Conservation (phyloP, 2,329 filamentous ascomycete species). For the Curvularia sp. region DNA sequence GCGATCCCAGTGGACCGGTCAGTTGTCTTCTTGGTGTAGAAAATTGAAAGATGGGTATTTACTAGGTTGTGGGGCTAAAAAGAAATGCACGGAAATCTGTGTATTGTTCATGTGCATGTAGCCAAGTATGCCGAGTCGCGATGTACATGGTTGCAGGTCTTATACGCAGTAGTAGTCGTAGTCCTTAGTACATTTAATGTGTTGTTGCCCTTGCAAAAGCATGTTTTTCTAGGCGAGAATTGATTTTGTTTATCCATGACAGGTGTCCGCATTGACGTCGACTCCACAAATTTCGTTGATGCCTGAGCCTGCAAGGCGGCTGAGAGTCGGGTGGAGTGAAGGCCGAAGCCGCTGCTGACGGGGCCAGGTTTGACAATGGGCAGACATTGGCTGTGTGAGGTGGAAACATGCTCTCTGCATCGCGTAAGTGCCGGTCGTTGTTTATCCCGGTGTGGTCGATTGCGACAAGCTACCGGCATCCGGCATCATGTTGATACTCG, state of each 20-base stretch:
- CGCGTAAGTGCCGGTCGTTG: slow-evolving; percentile 16
- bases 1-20: slow-evolving; percentile 5
- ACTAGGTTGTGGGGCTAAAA: slow-evolving; percentile 26
- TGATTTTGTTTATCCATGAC: slow-evolving; percentile 30
- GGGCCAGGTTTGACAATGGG: slow-evolving; percentile 7
- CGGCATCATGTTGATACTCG: slow-evolving; percentile 24
- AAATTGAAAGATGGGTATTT: slow-evolving; percentile 45
- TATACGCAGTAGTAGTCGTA: slow-evolving; percentile 30
- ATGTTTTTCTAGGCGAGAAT: slow-evolving; percentile 17
- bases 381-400: slow-evolving; percentile 11
- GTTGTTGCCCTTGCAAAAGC: slow-evolving; percentile 25
- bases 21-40: slow-evolving; percentile 35
- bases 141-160: slow-evolving; percentile 33
- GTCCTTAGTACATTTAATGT: slow-evolving; percentile 43
- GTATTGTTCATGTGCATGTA: slow-evolving; percentile 43
- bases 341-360: background rate
- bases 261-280: slow-evolving; percentile 15
- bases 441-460: slow-evolving; percentile 36
- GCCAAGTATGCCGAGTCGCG: slow-evolving; percentile 30
- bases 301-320: slow-evolving; percentile 11
- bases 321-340: background rate
- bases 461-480: slow-evolving; percentile 28
- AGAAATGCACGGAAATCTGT: slow-evolving; percentile 28
- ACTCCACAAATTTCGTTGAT: slow-evolving; percentile 26
- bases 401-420: slow-evolving; percentile 14